Evolutionary conservation across 805 yeast species (phyloP).

Genomic region (Candida pseudoglaebosa): DNA sequence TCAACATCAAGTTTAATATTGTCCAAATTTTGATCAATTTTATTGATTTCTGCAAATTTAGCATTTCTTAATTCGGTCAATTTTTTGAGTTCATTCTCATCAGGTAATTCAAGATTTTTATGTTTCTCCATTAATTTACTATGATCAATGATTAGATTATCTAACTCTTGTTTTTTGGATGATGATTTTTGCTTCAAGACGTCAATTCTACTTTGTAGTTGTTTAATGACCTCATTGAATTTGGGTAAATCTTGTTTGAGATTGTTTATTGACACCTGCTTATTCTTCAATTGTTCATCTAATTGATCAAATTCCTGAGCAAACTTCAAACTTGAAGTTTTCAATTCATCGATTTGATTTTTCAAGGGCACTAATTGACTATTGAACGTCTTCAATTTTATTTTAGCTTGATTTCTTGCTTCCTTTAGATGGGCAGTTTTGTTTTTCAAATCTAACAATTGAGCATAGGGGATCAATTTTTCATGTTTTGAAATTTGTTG

Average conservation of each 20-base stretch:
- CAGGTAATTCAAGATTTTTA: conserved; percentile 22
- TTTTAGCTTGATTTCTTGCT: conserved; percentile 33
- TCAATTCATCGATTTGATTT: conserved; percentile 5
- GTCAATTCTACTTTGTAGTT: background rate
- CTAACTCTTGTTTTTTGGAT: conserved; percentile 9
- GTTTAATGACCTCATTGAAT: background rate
- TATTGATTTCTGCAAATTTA: conserved; percentile 7
- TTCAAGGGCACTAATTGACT: conserved; percentile 22
- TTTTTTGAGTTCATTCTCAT: conserved; percentile 21
- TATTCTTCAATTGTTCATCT: conserved; percentile 1
- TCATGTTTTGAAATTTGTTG: conserved; percentile 33
- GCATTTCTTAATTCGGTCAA: conserved; percentile 16
- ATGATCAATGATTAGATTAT: conserved; percentile 6
- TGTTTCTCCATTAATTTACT: conserved; percentile 13
- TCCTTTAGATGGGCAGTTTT: conserved; percentile 28
- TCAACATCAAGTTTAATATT: conserved; percentile 13
- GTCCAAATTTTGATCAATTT: conserved; percentile 12
- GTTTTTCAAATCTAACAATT: conserved; percentile 33
- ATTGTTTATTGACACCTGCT: background rate
- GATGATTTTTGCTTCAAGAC: conserved; percentile 6
- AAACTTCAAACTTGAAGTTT: background rate
- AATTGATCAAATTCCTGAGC: background rate
- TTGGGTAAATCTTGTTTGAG: conserved; percentile 1
- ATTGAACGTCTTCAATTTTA: conserved; percentile 23
- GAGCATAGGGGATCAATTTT: conserved; percentile 40